These are phyloP conservation scores for Clitoria ternatea DNA, from an alignment of 306 rosid genomes.

Conservation along the genomic window DNA sequence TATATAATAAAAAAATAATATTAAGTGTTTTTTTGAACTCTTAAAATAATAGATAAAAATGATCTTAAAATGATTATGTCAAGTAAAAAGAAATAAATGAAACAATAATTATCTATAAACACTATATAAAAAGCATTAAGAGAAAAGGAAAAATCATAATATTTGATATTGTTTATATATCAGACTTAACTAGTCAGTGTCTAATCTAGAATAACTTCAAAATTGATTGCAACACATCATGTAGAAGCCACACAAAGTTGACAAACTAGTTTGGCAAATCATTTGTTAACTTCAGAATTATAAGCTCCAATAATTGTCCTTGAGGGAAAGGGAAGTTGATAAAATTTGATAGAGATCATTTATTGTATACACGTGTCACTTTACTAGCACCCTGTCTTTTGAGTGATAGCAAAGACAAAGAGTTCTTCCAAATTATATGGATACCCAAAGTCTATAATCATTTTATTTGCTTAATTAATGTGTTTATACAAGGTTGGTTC, in stretches of 20 bases:
- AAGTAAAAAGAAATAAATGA: too few species aligned
- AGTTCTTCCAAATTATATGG: neutral
- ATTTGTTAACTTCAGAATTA: neutral
- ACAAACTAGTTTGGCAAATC: neutral
- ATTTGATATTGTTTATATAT: too few species aligned
- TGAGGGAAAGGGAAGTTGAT: neutral
- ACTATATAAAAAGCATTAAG: too few species aligned
- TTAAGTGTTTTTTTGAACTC: too few species aligned
- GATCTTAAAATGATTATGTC: too few species aligned
- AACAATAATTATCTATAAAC: too few species aligned
- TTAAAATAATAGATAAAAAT: too few species aligned
- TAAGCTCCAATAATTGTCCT: slow-evolving; percentile 19
- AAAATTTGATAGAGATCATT: neutral
- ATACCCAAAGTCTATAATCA: neutral
- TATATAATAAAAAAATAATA: too few species aligned
- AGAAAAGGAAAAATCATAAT: too few species aligned
- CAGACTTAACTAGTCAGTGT: too few species aligned
- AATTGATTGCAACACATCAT: neutral
- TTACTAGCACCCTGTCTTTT: slow-evolving; percentile 29
- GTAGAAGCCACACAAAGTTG: neutral
- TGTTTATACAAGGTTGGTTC: too few species aligned
- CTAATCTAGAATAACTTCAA: neutral
- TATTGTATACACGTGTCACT: slow-evolving; percentile 7
- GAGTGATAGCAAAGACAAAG: neutral
- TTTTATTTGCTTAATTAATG: too few species aligned